Conservation (phyloP, 768 basidiomycete species). For the Pleurotus salmoneostramineus region DNA sequence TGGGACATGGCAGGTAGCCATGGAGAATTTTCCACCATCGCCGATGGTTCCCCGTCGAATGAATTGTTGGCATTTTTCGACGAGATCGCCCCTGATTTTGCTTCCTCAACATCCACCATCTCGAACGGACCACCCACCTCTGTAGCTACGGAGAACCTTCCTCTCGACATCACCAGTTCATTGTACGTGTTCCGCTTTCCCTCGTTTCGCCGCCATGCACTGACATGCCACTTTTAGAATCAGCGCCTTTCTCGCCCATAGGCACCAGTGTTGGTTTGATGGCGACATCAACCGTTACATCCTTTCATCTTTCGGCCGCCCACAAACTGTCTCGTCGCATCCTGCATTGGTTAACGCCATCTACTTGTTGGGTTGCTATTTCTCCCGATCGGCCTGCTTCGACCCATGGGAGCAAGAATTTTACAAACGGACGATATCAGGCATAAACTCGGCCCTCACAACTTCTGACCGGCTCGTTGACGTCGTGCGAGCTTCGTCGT, state of each 20-base stretch:
- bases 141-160: not conserved
- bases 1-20: not conserved
- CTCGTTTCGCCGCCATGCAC: not conserved
- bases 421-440: slow-evolving; percentile 43
- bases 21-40: slow-evolving; percentile 1
- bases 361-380: slow-evolving; percentile 56
- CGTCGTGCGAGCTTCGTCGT: slow-evolving; percentile 55
- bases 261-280: slow-evolving; percentile 58
- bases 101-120: not conserved
- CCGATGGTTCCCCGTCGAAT: not conserved
- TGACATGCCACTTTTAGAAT: slow-evolving; percentile 31
- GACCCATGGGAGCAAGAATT: slow-evolving; percentile 43
- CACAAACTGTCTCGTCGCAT: slow-evolving; percentile 34
- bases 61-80: not conserved
- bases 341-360: slow-evolving; percentile 61
- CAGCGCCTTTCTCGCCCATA: slow-evolving; percentile 51
- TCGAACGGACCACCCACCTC: not conserved
- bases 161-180: slow-evolving; percentile 22
- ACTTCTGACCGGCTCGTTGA: slow-evolving; percentile 52
- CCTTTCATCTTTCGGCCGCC: slow-evolving; percentile 18
- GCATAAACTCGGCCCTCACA: slow-evolving; percentile 51
- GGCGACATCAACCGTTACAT: slow-evolving; percentile 41
- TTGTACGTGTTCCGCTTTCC: slow-evolving; percentile 22
- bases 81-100: not conserved
- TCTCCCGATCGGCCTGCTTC: slow-evolving; percentile 37